These are phyloP conservation scores for Halenospora varia DNA, from an alignment of 495 filamentous ascomycete genomes.

Conservation along the genomic window DNA sequence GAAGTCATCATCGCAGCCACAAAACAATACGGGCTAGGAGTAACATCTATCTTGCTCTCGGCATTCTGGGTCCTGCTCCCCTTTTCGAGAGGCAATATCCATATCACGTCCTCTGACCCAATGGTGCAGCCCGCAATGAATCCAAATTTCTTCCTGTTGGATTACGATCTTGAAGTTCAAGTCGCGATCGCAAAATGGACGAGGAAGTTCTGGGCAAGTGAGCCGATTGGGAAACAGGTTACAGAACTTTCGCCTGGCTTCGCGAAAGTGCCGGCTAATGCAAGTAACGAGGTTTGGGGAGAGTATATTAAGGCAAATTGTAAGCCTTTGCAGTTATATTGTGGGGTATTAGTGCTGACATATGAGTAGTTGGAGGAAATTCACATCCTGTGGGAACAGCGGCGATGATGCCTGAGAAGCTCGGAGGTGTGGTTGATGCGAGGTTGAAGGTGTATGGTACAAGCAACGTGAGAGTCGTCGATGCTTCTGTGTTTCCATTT, in stretches of 20 bases:
- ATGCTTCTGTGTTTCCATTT: conserved; percentile 49
- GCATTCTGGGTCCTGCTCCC: conserved; percentile 42
- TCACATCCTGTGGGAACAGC: conserved; percentile 5
- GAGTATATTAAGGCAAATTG: conserved; percentile 18
- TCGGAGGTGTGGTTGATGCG: conserved; percentile 46
- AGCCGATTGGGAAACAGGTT: conserved; percentile 20
- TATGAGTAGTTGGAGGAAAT: conserved; percentile 2
- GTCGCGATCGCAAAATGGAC: conserved; percentile 23
- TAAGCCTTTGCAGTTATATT: conserved; percentile 8
- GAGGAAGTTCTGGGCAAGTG: conserved; percentile 25
- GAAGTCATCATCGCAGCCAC: conserved; percentile 31
- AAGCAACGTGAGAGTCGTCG: conserved; percentile 41
- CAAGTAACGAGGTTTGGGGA: conserved; percentile 28
- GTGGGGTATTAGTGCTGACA: background rate
- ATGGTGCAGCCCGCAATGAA: conserved; percentile 39
- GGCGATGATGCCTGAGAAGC: conserved; percentile 24
- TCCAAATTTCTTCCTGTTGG: conserved; percentile 27
- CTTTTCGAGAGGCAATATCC: conserved; percentile 53
- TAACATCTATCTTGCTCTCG: conserved; percentile 21
- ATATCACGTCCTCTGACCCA: conserved; percentile 40
- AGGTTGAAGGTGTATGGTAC: conserved; percentile 50
- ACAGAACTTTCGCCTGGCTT: conserved; percentile 15
- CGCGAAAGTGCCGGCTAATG: conserved; percentile 22
- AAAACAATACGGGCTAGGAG: conserved; percentile 2
- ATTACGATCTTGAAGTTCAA: conserved; percentile 10